phyloP scores from a whole-genome alignment of 208 protist species.

The Trypanosoma avium region DNA sequence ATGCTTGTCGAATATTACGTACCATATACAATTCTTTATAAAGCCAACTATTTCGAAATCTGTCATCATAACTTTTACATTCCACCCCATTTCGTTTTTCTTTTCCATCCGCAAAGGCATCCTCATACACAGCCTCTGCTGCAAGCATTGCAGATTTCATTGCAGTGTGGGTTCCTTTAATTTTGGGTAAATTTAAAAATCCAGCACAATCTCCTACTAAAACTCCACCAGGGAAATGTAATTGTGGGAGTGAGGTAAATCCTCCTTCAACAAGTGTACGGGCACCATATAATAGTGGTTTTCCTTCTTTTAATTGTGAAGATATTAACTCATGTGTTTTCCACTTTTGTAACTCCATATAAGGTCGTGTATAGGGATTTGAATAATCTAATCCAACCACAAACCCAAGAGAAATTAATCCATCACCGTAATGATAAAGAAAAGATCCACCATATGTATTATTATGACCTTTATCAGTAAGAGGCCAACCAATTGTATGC shows the following conservation, averaged over 20 bases:
- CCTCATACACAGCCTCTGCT: conserved; percentile 84
- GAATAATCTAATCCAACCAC: conserved; percentile 98
- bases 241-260: conserved; percentile 91
- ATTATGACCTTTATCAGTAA: conserved; percentile 75
- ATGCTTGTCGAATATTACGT: conserved; percentile 94
- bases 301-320: conserved; percentile 87
- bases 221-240: conserved; percentile 94
- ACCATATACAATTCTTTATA: conserved; percentile 92
- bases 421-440: conserved; percentile 95
- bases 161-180: conserved; percentile 98
- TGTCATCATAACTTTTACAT: conserved; percentile 79
- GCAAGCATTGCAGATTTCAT: conserved; percentile 94
- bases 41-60: conserved; percentile 93
- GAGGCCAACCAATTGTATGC: conserved; percentile 96
- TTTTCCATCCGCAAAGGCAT: conserved; percentile 58
- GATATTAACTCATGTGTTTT: conserved; percentile 91
- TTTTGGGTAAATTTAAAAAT: conserved; percentile 97
- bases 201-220: conserved; percentile 96
- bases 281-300: conserved; percentile 94
- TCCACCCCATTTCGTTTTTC: conserved; percentile 58
- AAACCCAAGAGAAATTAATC: conserved; percentile 91
- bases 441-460: conserved; percentile 97
- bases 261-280: conserved; percentile 97
- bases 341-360: conserved; percentile 96
- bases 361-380: conserved; percentile 96